Evolutionary conservation across 306 rosid genomes (phyloP).

Genomic region (Castanea sativa): DNA sequence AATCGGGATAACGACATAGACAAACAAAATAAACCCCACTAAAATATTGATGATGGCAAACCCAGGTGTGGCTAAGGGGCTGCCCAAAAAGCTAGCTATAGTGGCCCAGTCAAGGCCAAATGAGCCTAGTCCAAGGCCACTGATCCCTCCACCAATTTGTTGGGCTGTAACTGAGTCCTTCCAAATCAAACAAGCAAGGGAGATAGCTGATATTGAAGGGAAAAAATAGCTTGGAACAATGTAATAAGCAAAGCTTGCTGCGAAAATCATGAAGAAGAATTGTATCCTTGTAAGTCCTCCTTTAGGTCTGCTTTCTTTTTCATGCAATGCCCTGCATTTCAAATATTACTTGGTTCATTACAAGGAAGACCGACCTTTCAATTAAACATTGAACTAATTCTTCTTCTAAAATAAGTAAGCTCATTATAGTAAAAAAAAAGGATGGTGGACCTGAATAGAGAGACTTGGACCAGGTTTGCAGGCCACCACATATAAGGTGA

Average conservation of each 20-base stretch:
- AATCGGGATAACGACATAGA: slow-evolving; percentile 56
- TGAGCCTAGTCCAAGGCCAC: slow-evolving; percentile 76
- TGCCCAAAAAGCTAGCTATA: slow-evolving; percentile 59
- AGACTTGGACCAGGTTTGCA: slow-evolving; percentile 71
- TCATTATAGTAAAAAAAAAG: background rate
- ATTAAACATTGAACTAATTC: background rate
- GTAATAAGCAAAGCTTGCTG: slow-evolving; percentile 70
- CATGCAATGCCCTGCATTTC: slow-evolving; percentile 77
- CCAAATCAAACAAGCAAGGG: slow-evolving; percentile 72
- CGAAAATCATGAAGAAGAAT: slow-evolving; percentile 62
- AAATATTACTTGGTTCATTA: background rate
- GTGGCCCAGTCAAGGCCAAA: slow-evolving; percentile 82
- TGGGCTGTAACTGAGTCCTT: slow-evolving; percentile 72
- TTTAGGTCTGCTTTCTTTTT: slow-evolving; percentile 68
- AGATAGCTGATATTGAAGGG: slow-evolving; percentile 58
- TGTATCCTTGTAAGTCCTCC: slow-evolving; percentile 73
- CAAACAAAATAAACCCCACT: slow-evolving; percentile 43
- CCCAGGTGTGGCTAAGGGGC: slow-evolving; percentile 71
- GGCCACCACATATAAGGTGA: slow-evolving; percentile 99
- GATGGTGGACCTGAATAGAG: slow-evolving; percentile 65
- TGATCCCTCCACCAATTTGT: slow-evolving; percentile 72
- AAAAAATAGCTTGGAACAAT: slow-evolving; percentile 68
- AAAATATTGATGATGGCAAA: slow-evolving; percentile 59
- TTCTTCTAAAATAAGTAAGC: background rate
- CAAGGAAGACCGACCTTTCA: background rate